Percentiles rank a stretch among this genome's conserved stretches.
Conservation (phyloP, 495 filamentous ascomycete species). For the Hypomontagnella submonticulosa region DNA sequence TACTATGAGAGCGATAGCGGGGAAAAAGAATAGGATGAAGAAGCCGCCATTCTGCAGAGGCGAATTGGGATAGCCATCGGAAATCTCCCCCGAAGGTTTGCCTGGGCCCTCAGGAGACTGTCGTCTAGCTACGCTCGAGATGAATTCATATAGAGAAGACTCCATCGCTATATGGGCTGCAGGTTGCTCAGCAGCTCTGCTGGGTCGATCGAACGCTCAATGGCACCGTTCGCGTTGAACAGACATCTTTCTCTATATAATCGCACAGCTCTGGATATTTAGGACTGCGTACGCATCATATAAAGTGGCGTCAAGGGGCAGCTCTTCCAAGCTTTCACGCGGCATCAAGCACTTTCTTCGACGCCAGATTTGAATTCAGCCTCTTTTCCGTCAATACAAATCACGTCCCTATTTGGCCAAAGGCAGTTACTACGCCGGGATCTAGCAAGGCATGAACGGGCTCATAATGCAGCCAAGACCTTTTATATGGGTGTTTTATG, state of each 20-base stretch:
- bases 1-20: constrained; percentile 37
- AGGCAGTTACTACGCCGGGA: constrained; percentile 10
- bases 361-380: constrained; percentile 36
- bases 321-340: constrained; percentile 4
- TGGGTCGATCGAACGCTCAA: constrained; percentile 13
- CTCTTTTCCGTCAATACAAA: constrained; percentile 31
- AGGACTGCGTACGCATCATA: constrained; percentile 17
- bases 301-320: constrained; percentile 10
- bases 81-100: constrained; percentile 25
- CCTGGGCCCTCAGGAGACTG: constrained; percentile 33
- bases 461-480: constrained; percentile 39
- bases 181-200: constrained; percentile 2
- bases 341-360: constrained; percentile 7
- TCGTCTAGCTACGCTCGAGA: constrained; percentile 24
- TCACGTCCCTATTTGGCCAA: constrained; percentile 34
- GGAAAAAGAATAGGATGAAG: constrained; percentile 47
- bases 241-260: constrained; percentile 38
- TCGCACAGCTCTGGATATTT: constrained; percentile 13
- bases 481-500: constrained; percentile 22
- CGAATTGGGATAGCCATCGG: constrained; percentile 43
- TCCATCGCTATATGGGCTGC: constrained; percentile 25
- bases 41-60: constrained; percentile 44
- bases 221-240: constrained; percentile 15
- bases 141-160: constrained; percentile 36
- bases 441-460: constrained; percentile 14